Evolutionary conservation across 2,329 filamentous ascomycete genomes (phyloP).

Genomic region (Huntiella savannae): DNA sequence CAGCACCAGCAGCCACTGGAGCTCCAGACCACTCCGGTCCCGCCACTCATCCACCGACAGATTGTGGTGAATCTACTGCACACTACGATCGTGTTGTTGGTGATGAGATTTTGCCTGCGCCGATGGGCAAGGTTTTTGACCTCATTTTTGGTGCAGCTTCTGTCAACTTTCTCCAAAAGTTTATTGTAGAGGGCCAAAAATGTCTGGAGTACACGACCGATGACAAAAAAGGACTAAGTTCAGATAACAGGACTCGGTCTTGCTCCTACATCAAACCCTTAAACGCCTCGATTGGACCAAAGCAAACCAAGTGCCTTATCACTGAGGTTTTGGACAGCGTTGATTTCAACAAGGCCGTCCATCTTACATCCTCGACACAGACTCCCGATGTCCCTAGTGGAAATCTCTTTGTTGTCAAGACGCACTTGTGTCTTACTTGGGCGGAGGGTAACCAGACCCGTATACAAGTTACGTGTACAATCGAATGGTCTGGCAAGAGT

Average conservation of each 20-base stretch:
- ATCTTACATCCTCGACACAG: constrained; percentile 64
- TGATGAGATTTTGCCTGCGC: constrained; percentile 72
- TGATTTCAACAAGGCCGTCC: constrained; percentile 74
- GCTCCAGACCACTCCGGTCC: constrained; percentile 64
- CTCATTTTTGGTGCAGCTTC: constrained; percentile 73
- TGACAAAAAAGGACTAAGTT: constrained; percentile 58
- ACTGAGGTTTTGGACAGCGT: constrained; percentile 66
- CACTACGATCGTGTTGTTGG: constrained; percentile 76
- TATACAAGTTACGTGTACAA: constrained; percentile 68
- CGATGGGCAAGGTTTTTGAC: constrained; percentile 78
- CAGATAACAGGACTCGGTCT: constrained; percentile 53
- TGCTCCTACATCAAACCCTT: constrained; percentile 89
- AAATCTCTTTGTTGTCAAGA: constrained; percentile 80
- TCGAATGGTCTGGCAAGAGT: constrained; percentile 95
- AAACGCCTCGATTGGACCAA: constrained; percentile 66
- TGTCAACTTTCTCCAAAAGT: constrained; percentile 65
- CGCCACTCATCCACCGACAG: constrained; percentile 61
- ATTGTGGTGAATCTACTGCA: constrained; percentile 57
- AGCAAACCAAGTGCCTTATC: constrained; percentile 84
- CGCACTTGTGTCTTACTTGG: constrained; percentile 88
- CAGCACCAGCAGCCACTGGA: constrained; percentile 22
- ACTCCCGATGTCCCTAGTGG: constrained; percentile 92
- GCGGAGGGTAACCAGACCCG: constrained; percentile 70
- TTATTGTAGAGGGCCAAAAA: constrained; percentile 73
- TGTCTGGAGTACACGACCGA: constrained; percentile 74